phyloP scores from a whole-genome alignment of 352 stramenopile genomes.

The Paralagenidium karlingii region DNA sequence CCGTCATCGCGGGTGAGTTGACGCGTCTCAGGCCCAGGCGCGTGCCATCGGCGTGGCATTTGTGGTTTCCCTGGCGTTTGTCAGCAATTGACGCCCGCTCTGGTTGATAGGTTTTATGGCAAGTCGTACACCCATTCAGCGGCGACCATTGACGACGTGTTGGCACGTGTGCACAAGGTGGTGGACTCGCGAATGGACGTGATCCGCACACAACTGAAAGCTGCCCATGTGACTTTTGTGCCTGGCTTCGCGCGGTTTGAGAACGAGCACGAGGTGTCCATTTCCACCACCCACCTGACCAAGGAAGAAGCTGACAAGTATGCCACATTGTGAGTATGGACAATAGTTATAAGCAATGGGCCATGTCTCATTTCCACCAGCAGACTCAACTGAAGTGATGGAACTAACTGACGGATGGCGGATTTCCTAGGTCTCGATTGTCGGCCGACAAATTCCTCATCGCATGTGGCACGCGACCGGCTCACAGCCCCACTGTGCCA shows the following conservation, averaged over 20 bases:
- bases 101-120: constrained; percentile 43
- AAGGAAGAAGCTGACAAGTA: not conserved
- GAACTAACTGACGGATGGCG: too few species aligned
- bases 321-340: too few species aligned
- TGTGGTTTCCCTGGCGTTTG: not conserved
- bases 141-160: constrained; percentile 74
- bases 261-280: constrained; percentile 61
- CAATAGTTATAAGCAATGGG: too few species aligned
- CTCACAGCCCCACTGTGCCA: constrained; percentile 59
- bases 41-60: too few species aligned
- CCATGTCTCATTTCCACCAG: too few species aligned
- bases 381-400: too few species aligned
- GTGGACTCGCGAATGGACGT: constrained; percentile 68
- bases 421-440: too few species aligned
- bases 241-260: constrained; percentile 62
- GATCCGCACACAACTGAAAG: constrained; percentile 71
- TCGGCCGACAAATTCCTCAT: constrained; percentile 75
- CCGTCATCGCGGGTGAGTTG: constrained; percentile 62
- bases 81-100: not conserved
- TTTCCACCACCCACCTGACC: constrained; percentile 10
- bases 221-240: constrained; percentile 57
- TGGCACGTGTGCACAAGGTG: constrained; percentile 69
- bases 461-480: constrained; percentile 70
- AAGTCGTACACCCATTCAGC: constrained; percentile 78
- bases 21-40: too few species aligned